Evolutionary conservation across 345 rosid genomes (phyloP).

Genomic region (Nephelium lappaceum): DNA sequence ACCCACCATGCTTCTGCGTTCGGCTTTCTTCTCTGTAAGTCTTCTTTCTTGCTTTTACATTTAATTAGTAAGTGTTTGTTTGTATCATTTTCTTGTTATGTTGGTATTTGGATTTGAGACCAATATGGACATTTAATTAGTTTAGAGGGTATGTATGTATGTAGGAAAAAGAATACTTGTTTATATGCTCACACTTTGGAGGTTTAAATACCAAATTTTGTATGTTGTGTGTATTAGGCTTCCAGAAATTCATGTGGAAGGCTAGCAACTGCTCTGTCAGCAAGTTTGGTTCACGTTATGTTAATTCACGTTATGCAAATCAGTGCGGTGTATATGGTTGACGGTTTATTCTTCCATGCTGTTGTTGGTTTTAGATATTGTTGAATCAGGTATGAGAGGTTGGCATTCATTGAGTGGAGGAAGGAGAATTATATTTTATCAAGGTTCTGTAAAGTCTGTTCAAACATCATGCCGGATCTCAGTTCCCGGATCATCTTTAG

Average conservation of each 20-base stretch:
- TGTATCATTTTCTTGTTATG: neutral
- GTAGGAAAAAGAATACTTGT: neutral
- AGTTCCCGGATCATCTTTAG: slow-evolving; percentile 45
- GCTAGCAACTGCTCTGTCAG: slow-evolving; percentile 33
- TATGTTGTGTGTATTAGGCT: slow-evolving; percentile 26
- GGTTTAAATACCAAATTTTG: neutral
- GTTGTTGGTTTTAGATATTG: slow-evolving; percentile 28
- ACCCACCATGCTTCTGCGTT: slow-evolving; percentile 15
- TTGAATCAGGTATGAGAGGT: slow-evolving; percentile 18
- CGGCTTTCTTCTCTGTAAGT: slow-evolving; percentile 6
- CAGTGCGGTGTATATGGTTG: neutral
- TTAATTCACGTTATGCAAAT: neutral
- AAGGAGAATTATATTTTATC: slow-evolving; percentile 24
- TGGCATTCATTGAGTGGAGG: slow-evolving; percentile 28
- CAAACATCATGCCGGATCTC: slow-evolving; percentile 61
- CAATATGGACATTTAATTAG: neutral
- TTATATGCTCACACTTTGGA: neutral
- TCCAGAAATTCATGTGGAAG: slow-evolving; percentile 26
- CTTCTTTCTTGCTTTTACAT: neutral
- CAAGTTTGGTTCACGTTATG: slow-evolving; percentile 27
- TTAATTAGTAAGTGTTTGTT: neutral
- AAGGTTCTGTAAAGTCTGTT: slow-evolving; percentile 40
- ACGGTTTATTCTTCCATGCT: neutral
- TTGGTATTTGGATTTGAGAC: no score
- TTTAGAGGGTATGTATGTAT: neutral